Evolutionary conservation across 2,329 filamentous ascomycete species (phyloP), one percentile per base, ranked within the genome.

Genomic region (Hypoxylon sp.): DNA sequence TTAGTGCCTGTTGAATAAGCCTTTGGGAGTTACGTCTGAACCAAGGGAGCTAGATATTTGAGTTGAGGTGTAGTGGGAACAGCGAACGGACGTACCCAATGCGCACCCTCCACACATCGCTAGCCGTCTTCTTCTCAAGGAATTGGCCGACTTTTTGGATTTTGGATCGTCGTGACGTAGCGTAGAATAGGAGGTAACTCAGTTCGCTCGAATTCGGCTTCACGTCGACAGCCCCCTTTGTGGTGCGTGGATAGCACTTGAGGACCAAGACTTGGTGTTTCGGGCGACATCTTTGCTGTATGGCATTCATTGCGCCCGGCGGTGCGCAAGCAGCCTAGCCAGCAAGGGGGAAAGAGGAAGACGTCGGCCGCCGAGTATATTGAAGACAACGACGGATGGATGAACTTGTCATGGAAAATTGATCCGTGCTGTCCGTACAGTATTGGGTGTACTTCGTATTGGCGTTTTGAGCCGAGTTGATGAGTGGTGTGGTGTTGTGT

Each of bases 151-250:
- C 94, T 81, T 99, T 99, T 76, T 96, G 93, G 73, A 98, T 89
- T 85, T 98, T 99, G 80, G 92, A 95, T 70, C 93, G 90, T 65
- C 95, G 92, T 73, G 94, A 97, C 77, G 92, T 96, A 67, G 93
- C 94, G 83, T 99, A 98, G 85, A 97, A 98, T 58, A 98, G 88
- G 70, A 99, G 88, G 78, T 98, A 98, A 80, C 93, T 97, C 69
- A 99, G 88, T 84, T 99, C 96, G 81, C 93, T 97, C 71, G 93
- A 93, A 81, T 98, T 98, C 46, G 96, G 94, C 81, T 95, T 96
- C 76, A 97, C 93, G 75, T 97, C 93, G 77, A 94, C 91, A 68
- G 92, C 90, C 54, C 93, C 93, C 82, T 97, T 98, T 70, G 92
- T 92, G 70, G 92, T 94, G 73, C 91, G 91, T 41, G 96, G 96